Evolutionary conservation across 2,329 filamentous ascomycete genomes (phyloP).

Genomic region (Fusarium palustre): DNA sequence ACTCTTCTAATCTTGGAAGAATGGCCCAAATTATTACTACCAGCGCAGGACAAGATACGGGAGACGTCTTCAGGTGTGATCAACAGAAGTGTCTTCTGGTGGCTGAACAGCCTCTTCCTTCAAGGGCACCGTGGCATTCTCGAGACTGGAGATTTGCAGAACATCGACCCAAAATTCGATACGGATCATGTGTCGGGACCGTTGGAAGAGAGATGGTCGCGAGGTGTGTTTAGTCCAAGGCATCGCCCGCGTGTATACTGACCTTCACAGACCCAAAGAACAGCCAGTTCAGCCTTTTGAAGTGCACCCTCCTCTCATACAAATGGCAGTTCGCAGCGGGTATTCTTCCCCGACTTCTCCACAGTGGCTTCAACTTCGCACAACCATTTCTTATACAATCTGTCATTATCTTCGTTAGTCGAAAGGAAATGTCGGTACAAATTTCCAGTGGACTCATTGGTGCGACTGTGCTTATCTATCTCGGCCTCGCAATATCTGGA

Average conservation of each 20-base stretch:
- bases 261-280: slow-evolving; percentile 29
- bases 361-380: slow-evolving; percentile 57
- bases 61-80: slow-evolving; percentile 53
- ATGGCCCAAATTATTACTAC: slow-evolving; percentile 43
- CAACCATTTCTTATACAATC: slow-evolving; percentile 59
- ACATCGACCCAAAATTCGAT: slow-evolving; percentile 48
- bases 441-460: slow-evolving; percentile 56
- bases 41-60: slow-evolving; percentile 37
- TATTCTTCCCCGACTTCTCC: slow-evolving; percentile 54
- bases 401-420: slow-evolving; percentile 49
- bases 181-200: slow-evolving; percentile 34
- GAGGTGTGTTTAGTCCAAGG: slow-evolving; percentile 23
- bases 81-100: slow-evolving; percentile 53
- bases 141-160: slow-evolving; percentile 42
- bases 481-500: slow-evolving; percentile 55
- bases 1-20: slow-evolving; percentile 51
- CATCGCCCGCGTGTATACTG: fast-evolving
- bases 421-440: slow-evolving; percentile 45
- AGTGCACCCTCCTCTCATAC: slow-evolving; percentile 46
- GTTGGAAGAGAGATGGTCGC: slow-evolving; percentile 44
- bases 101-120: slow-evolving; percentile 51
- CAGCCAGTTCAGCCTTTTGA: slow-evolving; percentile 42
- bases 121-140: slow-evolving; percentile 44
- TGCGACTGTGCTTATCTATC: slow-evolving; percentile 55
- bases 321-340: slow-evolving; percentile 49